Base-by-base conservation (phyloP, 192 early-diverging fungal genomes). In the Podila verticillata region DNA sequence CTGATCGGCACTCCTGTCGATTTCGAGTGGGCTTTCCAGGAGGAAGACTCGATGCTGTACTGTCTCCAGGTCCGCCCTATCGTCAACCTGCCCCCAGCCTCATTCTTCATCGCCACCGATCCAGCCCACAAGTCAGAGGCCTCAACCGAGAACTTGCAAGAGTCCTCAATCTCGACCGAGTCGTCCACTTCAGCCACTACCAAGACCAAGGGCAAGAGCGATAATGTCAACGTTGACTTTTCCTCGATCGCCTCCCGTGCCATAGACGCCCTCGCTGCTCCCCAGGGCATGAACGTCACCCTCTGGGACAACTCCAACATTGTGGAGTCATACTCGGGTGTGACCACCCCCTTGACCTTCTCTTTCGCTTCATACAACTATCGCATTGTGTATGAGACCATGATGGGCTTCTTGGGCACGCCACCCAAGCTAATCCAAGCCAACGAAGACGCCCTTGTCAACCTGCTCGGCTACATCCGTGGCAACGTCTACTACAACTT, bases 401-500 rank as follows among this genome's bases (percentile, higher is more conserved):
- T 79, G 75, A 48, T 79, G 19, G 57, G 49, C 0, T 79, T 79
- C 69, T 35, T 79, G 63, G 75, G 75, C 26, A 79, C 75, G 4
- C 75, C 75, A 6, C 57, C 63, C 15, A 79, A 79, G 35, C 36
- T 62, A 20, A 64, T 79, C 29, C 75, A 79, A 30, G 69, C 47
- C 6, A 66, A 67, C 24, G 75, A 79, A 15, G 75, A 79, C 36
- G 75, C 75, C 17, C 31, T 79, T 20, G 48, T 79, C 29, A 79
- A 79, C 65, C 24, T 79, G 22, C 69, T 79, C 1, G 75, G 75
- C 20, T 79, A 79, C 44, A 61, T 79, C 34, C 75, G 75, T 10
- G 75, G 75, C 4, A 79, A 79, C 54, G 75, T 79, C 15, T 79
- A 79, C 65, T 79, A 79, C 75, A 79, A 79, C 63, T 65, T 79